Evolutionary conservation across 805 yeast species (phyloP).

Genomic region (Yamadazyma laniorum): DNA sequence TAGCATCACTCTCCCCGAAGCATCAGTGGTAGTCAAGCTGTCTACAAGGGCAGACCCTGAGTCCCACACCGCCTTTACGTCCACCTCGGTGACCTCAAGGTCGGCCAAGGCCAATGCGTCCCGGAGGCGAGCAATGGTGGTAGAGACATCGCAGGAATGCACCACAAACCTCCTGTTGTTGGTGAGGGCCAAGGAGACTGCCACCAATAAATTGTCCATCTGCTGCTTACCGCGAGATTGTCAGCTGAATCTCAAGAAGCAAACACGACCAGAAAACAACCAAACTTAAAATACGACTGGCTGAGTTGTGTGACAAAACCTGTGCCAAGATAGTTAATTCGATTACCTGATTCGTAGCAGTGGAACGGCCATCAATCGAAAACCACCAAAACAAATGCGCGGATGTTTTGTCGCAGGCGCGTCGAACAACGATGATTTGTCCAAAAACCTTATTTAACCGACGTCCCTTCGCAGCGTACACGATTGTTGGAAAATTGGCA

Average conservation of each 20-base stretch:
- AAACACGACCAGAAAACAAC: too few species aligned
- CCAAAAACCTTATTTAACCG: neutral
- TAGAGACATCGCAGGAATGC: constrained; percentile 2
- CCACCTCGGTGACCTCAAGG: neutral
- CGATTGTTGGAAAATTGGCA: neutral
- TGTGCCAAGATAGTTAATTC: neutral
- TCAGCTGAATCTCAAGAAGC: too few species aligned
- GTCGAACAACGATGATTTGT: neutral
- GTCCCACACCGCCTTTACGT: neutral
- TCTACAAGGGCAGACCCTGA: neutral
- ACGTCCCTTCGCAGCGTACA: neutral
- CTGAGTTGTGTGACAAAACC: too few species aligned
- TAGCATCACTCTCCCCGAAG: neutral
- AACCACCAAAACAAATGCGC: neutral
- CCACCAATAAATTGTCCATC: constrained; percentile 2
- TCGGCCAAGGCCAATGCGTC: neutral
- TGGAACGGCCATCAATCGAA: too few species aligned
- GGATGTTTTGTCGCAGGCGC: neutral
- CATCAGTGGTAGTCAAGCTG: neutral
- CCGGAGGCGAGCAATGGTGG: constrained; percentile 1
- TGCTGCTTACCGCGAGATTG: too few species aligned
- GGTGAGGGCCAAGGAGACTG: constrained; percentile 5
- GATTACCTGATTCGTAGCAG: neutral
- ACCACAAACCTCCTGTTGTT: constrained; percentile 1
- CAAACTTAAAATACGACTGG: too few species aligned